Conservation (phyloP, 2,329 filamentous ascomycete species). For the Cytospora leucostoma region DNA sequence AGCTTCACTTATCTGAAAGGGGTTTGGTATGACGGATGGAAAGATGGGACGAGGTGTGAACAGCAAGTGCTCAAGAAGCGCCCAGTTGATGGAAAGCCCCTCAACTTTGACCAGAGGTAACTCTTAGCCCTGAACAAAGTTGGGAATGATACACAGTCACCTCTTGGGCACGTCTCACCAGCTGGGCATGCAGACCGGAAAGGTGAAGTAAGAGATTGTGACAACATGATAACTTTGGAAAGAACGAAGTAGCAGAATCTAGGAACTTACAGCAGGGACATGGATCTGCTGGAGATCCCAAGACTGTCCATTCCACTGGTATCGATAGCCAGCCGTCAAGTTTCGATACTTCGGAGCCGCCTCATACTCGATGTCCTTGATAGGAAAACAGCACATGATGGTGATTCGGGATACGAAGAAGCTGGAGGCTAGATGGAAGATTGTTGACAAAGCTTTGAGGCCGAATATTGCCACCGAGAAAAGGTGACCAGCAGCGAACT, state of each 20-base stretch:
- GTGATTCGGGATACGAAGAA: neutral
- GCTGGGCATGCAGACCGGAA: neutral
- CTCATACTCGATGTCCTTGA: constrained; percentile 50
- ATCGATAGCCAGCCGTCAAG: constrained; percentile 38
- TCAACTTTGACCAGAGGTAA: too few species aligned
- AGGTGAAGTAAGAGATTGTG: neutral
- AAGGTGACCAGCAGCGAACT: neutral
- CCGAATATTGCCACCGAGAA: neutral
- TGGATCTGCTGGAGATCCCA: constrained; percentile 41
- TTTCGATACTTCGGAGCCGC: constrained; percentile 40
- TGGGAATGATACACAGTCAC: too few species aligned
- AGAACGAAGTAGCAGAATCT: constrained; percentile 3
- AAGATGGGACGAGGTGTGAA: too few species aligned
- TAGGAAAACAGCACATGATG: constrained; percentile 56
- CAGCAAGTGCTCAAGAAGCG: too few species aligned
- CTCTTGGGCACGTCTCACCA: too few species aligned
- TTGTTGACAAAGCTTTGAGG: neutral
- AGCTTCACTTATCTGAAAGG: neutral
- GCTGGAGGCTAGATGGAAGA: neutral
- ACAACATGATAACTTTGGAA: neutral
- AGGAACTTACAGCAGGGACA: constrained; percentile 38
- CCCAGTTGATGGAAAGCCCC: too few species aligned
- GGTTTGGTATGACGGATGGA: too few species aligned
- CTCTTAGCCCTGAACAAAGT: too few species aligned
- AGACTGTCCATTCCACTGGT: constrained; percentile 43